Percentiles rank a stretch among this genome's conserved stretches.
Conservation (phyloP, 495 filamentous ascomycete species). For the Penicillium salamii region DNA sequence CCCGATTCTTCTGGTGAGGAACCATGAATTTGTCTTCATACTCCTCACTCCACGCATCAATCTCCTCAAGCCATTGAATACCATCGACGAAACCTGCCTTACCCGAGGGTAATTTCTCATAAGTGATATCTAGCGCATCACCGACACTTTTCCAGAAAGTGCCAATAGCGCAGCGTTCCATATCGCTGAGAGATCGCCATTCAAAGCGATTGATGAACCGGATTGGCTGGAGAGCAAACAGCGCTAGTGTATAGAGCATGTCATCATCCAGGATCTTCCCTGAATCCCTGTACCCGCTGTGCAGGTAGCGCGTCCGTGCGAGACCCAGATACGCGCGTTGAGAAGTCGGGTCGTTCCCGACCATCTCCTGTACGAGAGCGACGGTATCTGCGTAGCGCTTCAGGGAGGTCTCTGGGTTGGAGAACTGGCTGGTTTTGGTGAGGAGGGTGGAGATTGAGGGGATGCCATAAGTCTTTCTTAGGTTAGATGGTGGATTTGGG, state of each 20-base stretch:
- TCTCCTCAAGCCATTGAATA: conserved; percentile 63
- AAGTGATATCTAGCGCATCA: conserved; percentile 59
- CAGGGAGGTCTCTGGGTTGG: conserved; percentile 44
- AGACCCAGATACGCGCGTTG: conserved; percentile 49
- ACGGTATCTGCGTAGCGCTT: conserved; percentile 67
- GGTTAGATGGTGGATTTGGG: not conserved
- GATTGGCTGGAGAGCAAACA: conserved; percentile 59
- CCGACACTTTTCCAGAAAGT: conserved; percentile 65
- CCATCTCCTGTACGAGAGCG: conserved; percentile 56
- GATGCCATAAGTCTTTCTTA: conserved; percentile 60
- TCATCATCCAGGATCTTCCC: conserved; percentile 63
- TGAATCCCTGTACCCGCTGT: conserved; percentile 54
- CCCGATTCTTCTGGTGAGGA: conserved; percentile 50
- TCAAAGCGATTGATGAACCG: conserved; percentile 58
- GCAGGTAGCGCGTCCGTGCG: conserved; percentile 65
- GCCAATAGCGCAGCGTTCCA: conserved; percentile 64
- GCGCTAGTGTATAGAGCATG: conserved; percentile 63
- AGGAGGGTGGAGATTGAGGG: conserved; percentile 59
- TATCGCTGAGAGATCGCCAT: conserved; percentile 58
- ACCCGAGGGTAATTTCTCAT: conserved; percentile 38
- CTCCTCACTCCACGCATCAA: conserved; percentile 53
- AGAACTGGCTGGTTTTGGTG: conserved; percentile 56
- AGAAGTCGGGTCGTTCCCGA: conserved; percentile 44
- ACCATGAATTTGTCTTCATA: conserved; percentile 61
- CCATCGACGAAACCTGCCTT: conserved; percentile 54